Evolutionary conservation across 768 basidiomycete genomes (phyloP), one percentile per base, ranked within the genome.

Genomic region (Auricularia sp.): DNA sequence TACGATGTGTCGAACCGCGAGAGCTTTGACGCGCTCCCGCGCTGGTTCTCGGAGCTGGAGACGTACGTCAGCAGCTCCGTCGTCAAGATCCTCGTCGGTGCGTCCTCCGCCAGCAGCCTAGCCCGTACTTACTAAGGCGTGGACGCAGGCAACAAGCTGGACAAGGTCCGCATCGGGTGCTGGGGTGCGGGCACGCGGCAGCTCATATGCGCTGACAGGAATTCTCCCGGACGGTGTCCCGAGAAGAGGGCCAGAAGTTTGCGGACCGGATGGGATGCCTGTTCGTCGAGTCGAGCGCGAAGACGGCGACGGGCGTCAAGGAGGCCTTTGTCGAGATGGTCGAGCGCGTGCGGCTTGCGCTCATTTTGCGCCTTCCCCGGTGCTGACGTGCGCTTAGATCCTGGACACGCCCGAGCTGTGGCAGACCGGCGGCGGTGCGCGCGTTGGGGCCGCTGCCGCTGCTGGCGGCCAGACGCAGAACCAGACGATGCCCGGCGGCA

Each of bases 1-100:
- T 99, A 98, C 75, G 97, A 98, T 75, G 92, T 98, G 42, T 84
- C 95, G 6, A 93, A 88, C 68, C 83, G 93, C 39, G 90, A 92
- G 74, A 91, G 93, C 0, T 98, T 95, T 72, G 93, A 98, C 23
- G 90, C 93, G 8, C 84, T 98, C n/a, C 88, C 93, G 16, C 81
- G 87, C 65, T 99, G 97, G 97, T 88, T 84, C 72, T 84, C 84
- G 61, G 95, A 98, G 72, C 85, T 98, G 5, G 94, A 98, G 71
- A 95, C 91, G 11, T 98, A 97, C 72, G 91, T 95, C 63, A 86
- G 86, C 1, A 79, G 80, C 21, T 87, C 87, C 1, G 91, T 97
- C 23, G 90, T 93, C 59, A 93, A 94, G 83, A 93, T 98, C 70
- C 83, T 99, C 23, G 94, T 99, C 2, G 96, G 91, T 36, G 70